phyloP scores from a whole-genome alignment of 768 basidiomycete genomes.

The Trametes villosa region DNA sequence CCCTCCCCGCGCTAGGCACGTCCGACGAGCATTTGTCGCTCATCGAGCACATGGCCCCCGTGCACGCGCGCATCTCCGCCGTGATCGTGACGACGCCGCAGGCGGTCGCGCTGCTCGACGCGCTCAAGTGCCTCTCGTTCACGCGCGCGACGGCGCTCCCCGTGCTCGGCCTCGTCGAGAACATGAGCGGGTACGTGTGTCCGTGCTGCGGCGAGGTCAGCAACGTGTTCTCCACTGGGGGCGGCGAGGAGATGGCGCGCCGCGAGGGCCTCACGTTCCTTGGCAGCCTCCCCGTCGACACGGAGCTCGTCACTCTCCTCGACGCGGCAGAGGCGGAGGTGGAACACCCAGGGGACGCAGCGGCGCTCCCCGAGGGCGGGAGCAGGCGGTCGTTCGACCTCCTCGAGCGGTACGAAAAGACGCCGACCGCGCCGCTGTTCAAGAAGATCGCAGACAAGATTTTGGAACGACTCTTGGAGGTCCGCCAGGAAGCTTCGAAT shows the following conservation, averaged over 20 bases:
- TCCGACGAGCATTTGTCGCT: slow-evolving; percentile 98
- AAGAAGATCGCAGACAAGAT: slow-evolving; percentile 54
- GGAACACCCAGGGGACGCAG: slow-evolving; percentile 40
- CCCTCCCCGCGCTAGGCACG: slow-evolving; percentile 68
- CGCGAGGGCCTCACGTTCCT: slow-evolving; percentile 76
- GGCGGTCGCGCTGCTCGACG: slow-evolving; percentile 93
- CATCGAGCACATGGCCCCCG: slow-evolving; percentile 88
- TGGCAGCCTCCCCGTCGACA: slow-evolving; percentile 91
- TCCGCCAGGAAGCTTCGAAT: background rate
- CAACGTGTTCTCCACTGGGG: slow-evolving; percentile 93
- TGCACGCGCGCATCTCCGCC: slow-evolving; percentile 76
- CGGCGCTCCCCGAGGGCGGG: slow-evolving; percentile 34
- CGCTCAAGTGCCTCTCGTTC: slow-evolving; percentile 95
- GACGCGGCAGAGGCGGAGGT: slow-evolving; percentile 60
- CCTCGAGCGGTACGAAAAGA: slow-evolving; percentile 64
- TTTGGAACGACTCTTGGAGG: slow-evolving; percentile 34
- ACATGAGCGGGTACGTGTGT: slow-evolving; percentile 98
- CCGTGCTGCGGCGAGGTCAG: slow-evolving; percentile 96
- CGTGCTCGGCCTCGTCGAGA: slow-evolving; percentile 92
- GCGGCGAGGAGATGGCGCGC: slow-evolving; percentile 86
- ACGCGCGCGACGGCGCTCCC: slow-evolving; percentile 85
- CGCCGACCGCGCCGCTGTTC: slow-evolving; percentile 74
- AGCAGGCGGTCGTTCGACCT: slow-evolving; percentile 49
- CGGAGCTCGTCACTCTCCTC: slow-evolving; percentile 83
- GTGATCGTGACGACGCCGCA: slow-evolving; percentile 98